These are phyloP conservation scores for Ajuga chamaepitys DNA, from an alignment of 257 asterid species.

Conservation along the genomic window DNA sequence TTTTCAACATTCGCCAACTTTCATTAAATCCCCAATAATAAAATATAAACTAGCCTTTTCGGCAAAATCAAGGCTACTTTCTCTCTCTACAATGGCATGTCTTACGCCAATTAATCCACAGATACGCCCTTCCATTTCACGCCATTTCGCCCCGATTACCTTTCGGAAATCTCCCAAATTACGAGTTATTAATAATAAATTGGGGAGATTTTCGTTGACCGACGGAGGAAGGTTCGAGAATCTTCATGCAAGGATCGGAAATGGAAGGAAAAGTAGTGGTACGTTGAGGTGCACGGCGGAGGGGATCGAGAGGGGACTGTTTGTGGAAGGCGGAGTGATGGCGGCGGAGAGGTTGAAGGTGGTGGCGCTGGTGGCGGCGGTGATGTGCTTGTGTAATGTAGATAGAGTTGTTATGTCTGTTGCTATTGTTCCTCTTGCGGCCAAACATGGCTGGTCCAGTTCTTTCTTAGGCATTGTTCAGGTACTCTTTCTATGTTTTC, in stretches of 20 bases:
- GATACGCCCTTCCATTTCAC: constrained; percentile 3
- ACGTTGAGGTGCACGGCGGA: constrained; percentile 67
- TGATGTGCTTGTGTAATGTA: constrained; percentile 88
- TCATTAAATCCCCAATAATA: background rate
- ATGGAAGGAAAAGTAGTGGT: constrained; percentile 11
- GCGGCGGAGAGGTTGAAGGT: constrained; percentile 87
- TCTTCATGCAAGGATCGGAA: constrained; percentile 8
- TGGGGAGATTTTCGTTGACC: constrained; percentile 9
- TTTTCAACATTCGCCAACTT: background rate
- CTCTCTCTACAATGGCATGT: constrained; percentile 38
- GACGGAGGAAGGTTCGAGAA: constrained; percentile 10
- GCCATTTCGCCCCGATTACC: constrained; percentile 15
- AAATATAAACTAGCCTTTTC: background rate
- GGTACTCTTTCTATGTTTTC: constrained; percentile 30
- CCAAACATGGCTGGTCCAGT: constrained; percentile 74
- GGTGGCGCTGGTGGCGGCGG: constrained; percentile 77
- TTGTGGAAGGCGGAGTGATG: constrained; percentile 38
- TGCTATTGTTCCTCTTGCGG: constrained; percentile 91
- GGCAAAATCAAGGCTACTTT: background rate
- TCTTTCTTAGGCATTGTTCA: constrained; percentile 90
- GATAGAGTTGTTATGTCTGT: constrained; percentile 98
- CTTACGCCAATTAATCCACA: constrained; percentile 21
- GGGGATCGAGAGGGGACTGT: constrained; percentile 57
- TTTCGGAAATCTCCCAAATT: constrained; percentile 18
- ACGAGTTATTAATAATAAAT: background rate